Conservation (phyloP, 768 basidiomycete species). For the Leccinum aurantiacum region DNA sequence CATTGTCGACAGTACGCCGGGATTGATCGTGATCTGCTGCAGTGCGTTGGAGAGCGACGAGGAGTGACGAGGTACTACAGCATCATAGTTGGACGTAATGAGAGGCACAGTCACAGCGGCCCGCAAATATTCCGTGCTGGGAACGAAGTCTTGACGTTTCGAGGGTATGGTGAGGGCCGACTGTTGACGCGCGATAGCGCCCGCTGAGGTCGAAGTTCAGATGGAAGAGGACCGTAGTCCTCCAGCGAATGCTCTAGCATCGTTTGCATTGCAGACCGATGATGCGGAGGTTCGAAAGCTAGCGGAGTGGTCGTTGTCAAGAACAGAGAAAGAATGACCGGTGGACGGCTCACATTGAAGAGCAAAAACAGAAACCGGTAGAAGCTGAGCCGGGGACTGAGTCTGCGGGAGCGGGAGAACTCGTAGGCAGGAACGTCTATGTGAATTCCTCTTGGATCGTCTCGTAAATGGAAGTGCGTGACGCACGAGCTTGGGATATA, state of each 20-base stretch:
- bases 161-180: no score
- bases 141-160: slow-evolving; percentile 8
- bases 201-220: no score
- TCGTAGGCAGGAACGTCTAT: slow-evolving; percentile 20
- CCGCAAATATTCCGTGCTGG: slow-evolving; percentile 31
- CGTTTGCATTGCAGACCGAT: no score
- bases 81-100: slow-evolving; percentile 19
- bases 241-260: no score
- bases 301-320: no score
- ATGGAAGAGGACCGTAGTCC: no score
- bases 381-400: slow-evolving; percentile 21
- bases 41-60: slow-evolving; percentile 35
- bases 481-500: slow-evolving; percentile 60
- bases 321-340: no score
- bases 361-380: slow-evolving; percentile 18
- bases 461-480: slow-evolving; percentile 71
- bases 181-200: no score
- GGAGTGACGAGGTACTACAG: slow-evolving; percentile 8
- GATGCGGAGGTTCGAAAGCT: no score
- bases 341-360: no score
- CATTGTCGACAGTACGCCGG: slow-evolving; percentile 36
- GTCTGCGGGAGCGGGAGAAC: not conserved
- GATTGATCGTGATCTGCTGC: slow-evolving; percentile 39
- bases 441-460: slow-evolving; percentile 74
- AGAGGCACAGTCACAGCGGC: slow-evolving; percentile 20